Base-by-base conservation (phyloP, 352 stramenopile species). In the Phytophthora megakarya region DNA sequence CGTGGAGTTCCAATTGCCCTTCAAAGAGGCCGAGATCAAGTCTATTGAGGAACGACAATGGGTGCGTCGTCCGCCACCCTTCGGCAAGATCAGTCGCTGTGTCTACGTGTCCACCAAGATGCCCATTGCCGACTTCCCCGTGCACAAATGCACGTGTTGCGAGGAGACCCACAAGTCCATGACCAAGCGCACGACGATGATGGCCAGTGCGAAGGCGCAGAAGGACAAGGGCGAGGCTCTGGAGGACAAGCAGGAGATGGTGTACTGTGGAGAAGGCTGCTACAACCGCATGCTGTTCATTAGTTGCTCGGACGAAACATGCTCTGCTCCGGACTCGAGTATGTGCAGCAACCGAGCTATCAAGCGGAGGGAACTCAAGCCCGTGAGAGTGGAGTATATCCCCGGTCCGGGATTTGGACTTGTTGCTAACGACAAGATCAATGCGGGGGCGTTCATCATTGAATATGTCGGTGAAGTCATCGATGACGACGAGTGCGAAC, bases 391-490 rank as follows among this genome's bases (percentile, higher is more conserved):
- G 21, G 76, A 89, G 55, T 89, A 87, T 47, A 90, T 92, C 18
- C 70, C 68, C n/a, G 90, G 89, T 1, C 92, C 90, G 40, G 93
- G 93, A 43, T 98, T 96, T 73, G 93, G 93, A 23, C 79, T 98
- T 10, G 72, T 97, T 21, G 76, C 87, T 5, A 76, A 93, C 12
- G 85, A 96, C 30, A 55, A 61, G 28, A 89, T 98, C 10, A 69
- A 84, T n/a, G 74, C 81, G 0, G 82, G 83, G 22, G 84, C 95
- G 46, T 92, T 98, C 18, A 81, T 98, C n/a, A 89, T 96, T 67
- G 93, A 98, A 73, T 98, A 98, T 70, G 83, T 97, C 2, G 93
- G 93, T 19, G 91, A 98, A 78, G 86, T 98, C 16, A 96, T 98
- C 66, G 86, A 97, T 57, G 89, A 97, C 55, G 66, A 81, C 38